Base-by-base conservation (phyloP, 305 asterid genomes). In the Solanum chacoense region DNA sequence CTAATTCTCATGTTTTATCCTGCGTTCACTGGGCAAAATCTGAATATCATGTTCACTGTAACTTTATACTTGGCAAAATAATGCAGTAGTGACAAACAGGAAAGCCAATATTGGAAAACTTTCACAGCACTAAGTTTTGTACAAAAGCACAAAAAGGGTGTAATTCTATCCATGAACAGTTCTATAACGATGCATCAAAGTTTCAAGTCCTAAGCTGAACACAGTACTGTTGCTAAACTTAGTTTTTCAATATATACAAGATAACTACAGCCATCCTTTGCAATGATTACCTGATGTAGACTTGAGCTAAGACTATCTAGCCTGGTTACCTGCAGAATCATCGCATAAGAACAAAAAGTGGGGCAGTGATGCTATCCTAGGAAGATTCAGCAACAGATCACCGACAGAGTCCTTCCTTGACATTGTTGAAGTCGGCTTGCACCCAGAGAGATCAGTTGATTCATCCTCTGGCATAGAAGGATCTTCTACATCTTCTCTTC, bases 361-460 rank as follows among this genome's bases (percentile, higher is more conserved):
- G 1, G 95, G 95, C 71, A 93, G 88, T 29, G 95, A 93, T 50
- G 95, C 93, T 31, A 91, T 90, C 83, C 93, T 88, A 4, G 95
- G 95, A 73, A 93, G 94, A 88, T 91, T 90, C 26, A 91, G 88
- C 87, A 93, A 45, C 89, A 92, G 78, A 14, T 93, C 94, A 32
- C 94, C 94, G 20, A 91, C 93, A 5, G 95, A 93, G 85, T 96
- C 99, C 92, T 94, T 95, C 92, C 98, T 91, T 24, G 99, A 90
- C 96, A 97, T 93, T 7, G 94, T 42, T 9, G 92, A 79, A 36
- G 90, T 63, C 87, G 45, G 91, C 85, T 91, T 92, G 34, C 87
- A 31, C 28, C 87, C 88, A 7, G 88, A 90, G 28, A 81, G 76
- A 86, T 88, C 93, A 35, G 88, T 91, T 20, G 87, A 24, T 83